These are phyloP conservation scores for Talaromyces ruber DNA, from an alignment of 495 filamentous ascomycete species.

Conservation along the genomic window DNA sequence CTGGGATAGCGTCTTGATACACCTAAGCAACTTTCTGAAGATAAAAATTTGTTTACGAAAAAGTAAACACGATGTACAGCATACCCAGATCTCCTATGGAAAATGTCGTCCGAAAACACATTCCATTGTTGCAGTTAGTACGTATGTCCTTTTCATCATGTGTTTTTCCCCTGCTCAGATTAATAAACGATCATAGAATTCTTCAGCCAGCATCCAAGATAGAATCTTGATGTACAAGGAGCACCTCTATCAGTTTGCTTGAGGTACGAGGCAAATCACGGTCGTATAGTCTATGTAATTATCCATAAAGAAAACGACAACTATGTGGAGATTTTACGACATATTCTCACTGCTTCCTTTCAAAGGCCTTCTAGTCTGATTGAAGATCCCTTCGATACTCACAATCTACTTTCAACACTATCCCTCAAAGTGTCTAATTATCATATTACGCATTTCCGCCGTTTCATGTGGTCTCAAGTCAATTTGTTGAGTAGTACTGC, in stretches of 20 bases:
- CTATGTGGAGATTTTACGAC: not conserved
- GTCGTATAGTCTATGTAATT: not conserved
- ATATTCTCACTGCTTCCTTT: not conserved
- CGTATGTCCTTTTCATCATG: not conserved
- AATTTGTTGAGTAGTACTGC: not conserved
- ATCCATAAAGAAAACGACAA: not conserved
- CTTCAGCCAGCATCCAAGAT: conserved; percentile 10
- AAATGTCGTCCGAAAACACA: not conserved
- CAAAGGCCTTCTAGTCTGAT: not conserved
- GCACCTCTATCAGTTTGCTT: not conserved
- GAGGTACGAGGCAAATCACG: not conserved
- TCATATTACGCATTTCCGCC: not conserved
- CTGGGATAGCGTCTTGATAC: not conserved
- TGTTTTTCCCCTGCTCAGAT: not conserved
- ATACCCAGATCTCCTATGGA: no score
- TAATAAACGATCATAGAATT: conserved; percentile 7
- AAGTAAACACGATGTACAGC: no score
- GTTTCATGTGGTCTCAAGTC: not conserved
- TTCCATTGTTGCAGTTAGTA: not conserved
- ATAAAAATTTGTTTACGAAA: no score
- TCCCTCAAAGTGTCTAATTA: not conserved
- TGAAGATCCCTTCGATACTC: not conserved
- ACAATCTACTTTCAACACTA: not conserved
- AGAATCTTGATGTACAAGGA: conserved; percentile 2
- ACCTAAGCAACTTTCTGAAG: no score